phyloP scores from a whole-genome alignment of 2,329 filamentous ascomycete genomes.

The Conoideocrella luteorostrata region DNA sequence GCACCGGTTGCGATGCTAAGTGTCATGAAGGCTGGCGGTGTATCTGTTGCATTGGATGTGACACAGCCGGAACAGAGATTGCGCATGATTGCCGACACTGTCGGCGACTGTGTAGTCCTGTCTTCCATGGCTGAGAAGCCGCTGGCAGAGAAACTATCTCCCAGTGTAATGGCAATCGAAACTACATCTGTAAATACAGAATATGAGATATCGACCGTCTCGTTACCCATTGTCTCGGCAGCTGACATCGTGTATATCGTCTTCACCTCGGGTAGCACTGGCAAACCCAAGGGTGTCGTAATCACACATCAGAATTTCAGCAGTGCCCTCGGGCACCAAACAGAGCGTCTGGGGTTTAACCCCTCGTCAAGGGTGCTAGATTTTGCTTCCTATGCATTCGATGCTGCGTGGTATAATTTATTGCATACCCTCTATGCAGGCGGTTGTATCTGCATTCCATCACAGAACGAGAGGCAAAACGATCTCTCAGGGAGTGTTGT shows the following conservation, averaged over 20 bases:
- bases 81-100: not conserved
- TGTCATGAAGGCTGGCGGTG: not conserved
- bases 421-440: constrained; percentile 12
- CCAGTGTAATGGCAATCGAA: no score
- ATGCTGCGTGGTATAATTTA: constrained; percentile 13
- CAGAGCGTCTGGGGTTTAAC: not conserved
- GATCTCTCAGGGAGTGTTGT: constrained; percentile 6
- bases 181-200: no score
- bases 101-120: no score
- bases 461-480: constrained; percentile 12
- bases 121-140: not conserved
- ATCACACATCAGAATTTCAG: not conserved
- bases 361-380: constrained; percentile 8
- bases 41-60: not conserved
- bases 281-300: not conserved
- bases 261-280: not conserved
- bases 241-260: not conserved
- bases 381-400: constrained; percentile 15
- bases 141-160: no score
- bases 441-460: constrained; percentile 14
- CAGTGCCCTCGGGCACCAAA: not conserved
- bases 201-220: no score
- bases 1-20: not conserved
- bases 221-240: no score
- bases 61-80: not conserved